These are phyloP conservation scores for Raddia distichophylla DNA, from an alignment of 176 grass and related monocot genomes.

Conservation along the genomic window DNA sequence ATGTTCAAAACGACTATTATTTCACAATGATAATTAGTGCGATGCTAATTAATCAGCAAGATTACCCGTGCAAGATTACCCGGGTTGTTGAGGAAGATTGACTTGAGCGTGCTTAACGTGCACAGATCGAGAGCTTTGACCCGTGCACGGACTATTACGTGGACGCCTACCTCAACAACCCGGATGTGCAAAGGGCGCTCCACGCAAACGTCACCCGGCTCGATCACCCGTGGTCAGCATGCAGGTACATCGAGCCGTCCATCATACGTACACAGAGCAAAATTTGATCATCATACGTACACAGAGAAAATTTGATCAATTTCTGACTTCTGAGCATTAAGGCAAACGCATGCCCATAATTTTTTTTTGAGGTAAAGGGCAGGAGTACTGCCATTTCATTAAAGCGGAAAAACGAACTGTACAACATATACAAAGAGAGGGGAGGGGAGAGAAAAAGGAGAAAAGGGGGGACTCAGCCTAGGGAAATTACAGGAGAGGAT, in stretches of 20 bases:
- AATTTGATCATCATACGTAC: not conserved
- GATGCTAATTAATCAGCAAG: no score
- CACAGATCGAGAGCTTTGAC: conserved; percentile 75
- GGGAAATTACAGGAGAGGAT: no score
- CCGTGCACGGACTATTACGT: conserved; percentile 82
- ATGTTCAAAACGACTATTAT: no score
- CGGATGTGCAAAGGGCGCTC: conserved; percentile 69
- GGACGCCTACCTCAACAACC: conserved; percentile 73
- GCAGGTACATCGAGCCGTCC: conserved; percentile 54
- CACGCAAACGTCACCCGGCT: conserved; percentile 87
- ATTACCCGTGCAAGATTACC: no score
- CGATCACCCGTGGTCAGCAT: conserved; percentile 63
- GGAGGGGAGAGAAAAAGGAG: no score
- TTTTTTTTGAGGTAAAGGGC: no score
- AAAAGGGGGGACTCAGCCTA: no score
- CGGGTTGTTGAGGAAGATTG: no score
- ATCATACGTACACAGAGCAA: not conserved
- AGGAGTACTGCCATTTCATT: no score
- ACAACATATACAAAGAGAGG: no score
- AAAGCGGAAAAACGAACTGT: no score
- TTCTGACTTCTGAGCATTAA: not conserved
- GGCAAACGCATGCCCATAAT: not conserved
- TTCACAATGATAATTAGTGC: no score
- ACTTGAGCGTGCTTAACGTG: conserved; percentile 20
- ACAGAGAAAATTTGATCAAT: not conserved